Evolutionary conservation across 176 grass and related monocot genomes (phyloP), one percentile per base, ranked within the genome.

Genomic region (Aechmea fasciata): DNA sequence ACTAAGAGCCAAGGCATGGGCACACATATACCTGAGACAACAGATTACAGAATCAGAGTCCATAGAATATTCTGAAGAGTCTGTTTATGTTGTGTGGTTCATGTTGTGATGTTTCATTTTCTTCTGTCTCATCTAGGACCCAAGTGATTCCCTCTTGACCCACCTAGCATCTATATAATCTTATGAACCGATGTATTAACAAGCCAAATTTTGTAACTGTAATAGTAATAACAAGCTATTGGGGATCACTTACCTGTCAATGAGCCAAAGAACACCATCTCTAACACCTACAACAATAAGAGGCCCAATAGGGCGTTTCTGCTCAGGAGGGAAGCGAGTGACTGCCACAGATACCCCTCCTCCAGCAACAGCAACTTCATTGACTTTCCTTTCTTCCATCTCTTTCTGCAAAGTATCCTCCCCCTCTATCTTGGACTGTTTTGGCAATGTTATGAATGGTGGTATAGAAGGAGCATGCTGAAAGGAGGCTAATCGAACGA

Each of bases 331-430:
- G 75, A 93, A 99, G 52, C 89, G 85, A 72, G 94, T 99, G 55
- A 85, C 87, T 50, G 94, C 94, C 79, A 99, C 94, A 81, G 89
- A 90, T 13, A 99, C 87, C 47, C 94, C 94, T 87, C 94, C 94
- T 77, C 94, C 94, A 64, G 94, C 94, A 77, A 99, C 94, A 83
- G 94, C 87, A 62, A 99, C 89, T 89, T 99, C 94, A 73, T 84
- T 80, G 22, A 67, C 84, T 83, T 86, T 92, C 87, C 84, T 90
- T 64, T 93, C 94, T 79, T 99, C 94, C 71, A 87, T 75, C 75
- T 90, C 89, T 91, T 88, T 91, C 75, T 78, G 90, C 64, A 84
- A 82, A 52, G 83, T 81, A 74, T 93, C 89, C 10, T 99, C 94
- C 33, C 88, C 88, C 69, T 88, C 83, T 63, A 82, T 47, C 64